Conservation (phyloP, 371 early-diverging fungal species). For the Nematocida major region DNA sequence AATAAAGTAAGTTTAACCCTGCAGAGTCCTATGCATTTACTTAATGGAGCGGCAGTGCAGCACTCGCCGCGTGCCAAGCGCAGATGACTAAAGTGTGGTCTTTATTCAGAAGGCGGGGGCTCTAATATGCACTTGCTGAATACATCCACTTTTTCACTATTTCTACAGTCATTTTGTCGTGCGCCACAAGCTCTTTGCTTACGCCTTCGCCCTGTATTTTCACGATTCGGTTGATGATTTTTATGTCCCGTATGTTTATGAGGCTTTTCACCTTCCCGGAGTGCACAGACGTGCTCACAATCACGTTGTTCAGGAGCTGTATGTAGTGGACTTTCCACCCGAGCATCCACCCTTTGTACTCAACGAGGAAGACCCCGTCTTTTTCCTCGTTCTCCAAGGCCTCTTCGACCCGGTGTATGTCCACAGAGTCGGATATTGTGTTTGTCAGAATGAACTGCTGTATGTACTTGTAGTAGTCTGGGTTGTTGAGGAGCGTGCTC, state of each 20-base stretch:
- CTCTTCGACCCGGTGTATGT: not conserved
- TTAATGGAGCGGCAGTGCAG: not conserved
- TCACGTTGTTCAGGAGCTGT: slow-evolving; percentile 17
- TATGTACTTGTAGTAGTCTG: not conserved
- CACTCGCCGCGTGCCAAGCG: not conserved
- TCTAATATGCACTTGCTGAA: not conserved
- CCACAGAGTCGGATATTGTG: not conserved
- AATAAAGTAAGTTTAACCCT: no score
- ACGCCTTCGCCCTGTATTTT: not conserved
- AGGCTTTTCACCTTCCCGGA: slow-evolving; percentile 1
- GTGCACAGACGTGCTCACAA: not conserved
- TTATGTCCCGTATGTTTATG: not conserved
- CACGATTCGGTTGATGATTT: not conserved
- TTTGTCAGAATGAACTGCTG: slow-evolving; percentile 42
- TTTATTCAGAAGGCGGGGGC: not conserved
- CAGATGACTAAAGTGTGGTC: no score
- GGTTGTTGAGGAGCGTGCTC: slow-evolving; percentile 1
- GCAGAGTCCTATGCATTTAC: no score
- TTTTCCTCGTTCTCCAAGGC: not conserved
- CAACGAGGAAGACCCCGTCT: slow-evolving; percentile 18
- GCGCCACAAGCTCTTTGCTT: slow-evolving; percentile 9
- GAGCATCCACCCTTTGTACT: slow-evolving; percentile 36
- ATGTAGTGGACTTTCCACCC: slow-evolving; percentile 19
- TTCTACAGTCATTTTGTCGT: not conserved
- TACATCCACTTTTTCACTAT: slow-evolving; percentile 19